Percentiles rank a stretch among this genome's conserved stretches.
These are phyloP conservation scores for Trichophyton rubrum DNA, from an alignment of 2,329 filamentous ascomycete genomes.

Conservation along the genomic window DNA sequence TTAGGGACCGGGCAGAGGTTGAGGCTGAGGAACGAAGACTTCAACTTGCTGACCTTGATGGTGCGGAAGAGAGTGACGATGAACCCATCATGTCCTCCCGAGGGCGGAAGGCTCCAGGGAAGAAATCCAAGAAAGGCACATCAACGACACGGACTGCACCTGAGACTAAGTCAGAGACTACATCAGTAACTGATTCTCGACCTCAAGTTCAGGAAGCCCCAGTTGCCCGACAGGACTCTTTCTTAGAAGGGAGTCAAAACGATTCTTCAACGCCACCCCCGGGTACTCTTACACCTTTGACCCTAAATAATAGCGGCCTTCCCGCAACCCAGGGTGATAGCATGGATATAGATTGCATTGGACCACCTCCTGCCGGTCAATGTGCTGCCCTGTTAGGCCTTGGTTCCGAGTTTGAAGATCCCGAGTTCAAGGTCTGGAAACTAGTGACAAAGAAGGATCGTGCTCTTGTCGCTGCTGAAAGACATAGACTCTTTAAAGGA, in stretches of 20 bases:
- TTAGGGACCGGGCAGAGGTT: constrained; percentile 84
- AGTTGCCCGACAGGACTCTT: constrained; percentile 59
- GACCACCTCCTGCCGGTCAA: constrained; percentile 54
- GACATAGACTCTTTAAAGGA: constrained; percentile 72
- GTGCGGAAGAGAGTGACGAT: constrained; percentile 83
- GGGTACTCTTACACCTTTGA: constrained; percentile 64
- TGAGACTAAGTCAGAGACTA: constrained; percentile 20
- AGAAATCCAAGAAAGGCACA: constrained; percentile 60
- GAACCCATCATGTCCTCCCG: constrained; percentile 97
- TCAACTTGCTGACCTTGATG: constrained; percentile 70
- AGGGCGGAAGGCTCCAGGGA: constrained; percentile 71
- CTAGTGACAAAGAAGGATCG: constrained; percentile 96
- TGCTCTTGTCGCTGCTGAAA: constrained; percentile 71
- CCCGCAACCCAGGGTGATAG: constrained; percentile 54
- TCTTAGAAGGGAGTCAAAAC: constrained; percentile 62
- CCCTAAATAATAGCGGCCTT: constrained; percentile 53
- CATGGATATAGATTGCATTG: constrained; percentile 70
- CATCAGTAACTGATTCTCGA: constrained; percentile 39
- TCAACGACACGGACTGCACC: constrained; percentile 53
- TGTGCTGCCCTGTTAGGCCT: constrained; percentile 55
- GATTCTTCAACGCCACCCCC: constrained; percentile 74
- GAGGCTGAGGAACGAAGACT: constrained; percentile 74
- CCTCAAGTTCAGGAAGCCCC: constrained; percentile 22
- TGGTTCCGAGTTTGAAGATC: constrained; percentile 72
- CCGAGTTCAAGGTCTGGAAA: constrained; percentile 95